Base-by-base conservation (phyloP, 345 rosid species). In the Euclidium syriacum region DNA sequence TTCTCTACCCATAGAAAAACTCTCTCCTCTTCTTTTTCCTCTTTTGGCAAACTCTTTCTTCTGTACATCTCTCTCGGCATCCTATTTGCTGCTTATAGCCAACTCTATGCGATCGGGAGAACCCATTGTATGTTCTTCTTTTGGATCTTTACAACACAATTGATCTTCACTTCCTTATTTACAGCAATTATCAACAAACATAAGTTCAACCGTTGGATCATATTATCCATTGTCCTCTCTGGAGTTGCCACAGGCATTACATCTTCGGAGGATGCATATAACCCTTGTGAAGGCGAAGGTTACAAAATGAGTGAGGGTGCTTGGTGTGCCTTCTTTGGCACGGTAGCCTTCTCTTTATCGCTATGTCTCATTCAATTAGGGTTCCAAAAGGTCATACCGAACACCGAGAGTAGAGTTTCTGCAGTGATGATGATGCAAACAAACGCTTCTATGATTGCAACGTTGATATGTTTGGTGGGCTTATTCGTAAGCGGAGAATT, bases 171-270 rank as follows among this genome's bases (percentile, higher is more conserved):
- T 29, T 73, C 78, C 5, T 17, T 83, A 0, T 78, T 80, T 19
- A 77, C 80, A 19, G 38, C 30, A 58, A 51, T 78, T 62, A 55
- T 80, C 70, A 81, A 81, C 61, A 60, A 67, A 32, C 76, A 81
- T 15, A 80, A 75, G 67, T 65, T 81, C 65, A 79, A 80, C 39
- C 59, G 71, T 30, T 79, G 80, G 47, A 80, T 80, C 11, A 58
- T 81, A 38, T 72, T 75, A 32, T 64, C 84, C 4, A 41, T 79
- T 0, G 16, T 80, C 9, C 72, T 83, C 12, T 50, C 79, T 2
- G 77, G 79, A 3, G 32, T 75, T 7, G 78, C 81, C 1, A 24
- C 78, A 17, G 78, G 85, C 7, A 42, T 82, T 32, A 51, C 70
- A 7, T 32, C 77, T n/a, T 62, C 82, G 0, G 84, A 70, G 3